A percentile compares a stretch with the other conserved stretches of the same genome.
These are phyloP conservation scores for Chlorella vulgaris DNA, from an alignment of 139 green algal genomes.

Conservation along the genomic window DNA sequence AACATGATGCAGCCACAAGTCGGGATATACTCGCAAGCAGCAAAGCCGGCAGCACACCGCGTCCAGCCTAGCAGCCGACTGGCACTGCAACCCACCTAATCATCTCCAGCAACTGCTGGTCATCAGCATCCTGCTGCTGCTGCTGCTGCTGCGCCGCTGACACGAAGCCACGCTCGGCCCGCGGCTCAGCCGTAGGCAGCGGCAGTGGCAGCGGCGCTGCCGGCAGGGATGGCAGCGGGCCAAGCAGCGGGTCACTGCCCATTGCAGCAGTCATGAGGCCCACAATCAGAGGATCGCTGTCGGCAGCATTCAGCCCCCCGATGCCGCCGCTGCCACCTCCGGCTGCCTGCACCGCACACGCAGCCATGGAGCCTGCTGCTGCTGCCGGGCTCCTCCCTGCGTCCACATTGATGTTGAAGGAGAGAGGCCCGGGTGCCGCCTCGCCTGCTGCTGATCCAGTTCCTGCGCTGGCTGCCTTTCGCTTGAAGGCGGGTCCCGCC, in stretches of 20 bases:
- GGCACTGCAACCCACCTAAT: not conserved
- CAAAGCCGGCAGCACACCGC: not conserved
- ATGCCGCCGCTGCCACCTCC: not conserved
- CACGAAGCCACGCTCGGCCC: not conserved
- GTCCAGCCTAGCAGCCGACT: not conserved
- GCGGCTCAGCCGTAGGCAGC: not conserved
- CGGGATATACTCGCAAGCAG: not conserved
- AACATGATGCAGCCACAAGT: not conserved
- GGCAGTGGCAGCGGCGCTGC: not conserved
- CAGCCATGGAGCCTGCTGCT: not conserved
- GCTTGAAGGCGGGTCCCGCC: slow-evolving; percentile 24
- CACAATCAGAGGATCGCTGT: not conserved
- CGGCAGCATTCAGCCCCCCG: not conserved
- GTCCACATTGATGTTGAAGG: slow-evolving; percentile 28
- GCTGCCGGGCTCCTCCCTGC: slow-evolving; percentile 15
- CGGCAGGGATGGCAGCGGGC: not conserved
- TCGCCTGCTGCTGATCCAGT: not conserved
- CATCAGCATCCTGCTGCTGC: not conserved
- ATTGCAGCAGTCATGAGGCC: not conserved
- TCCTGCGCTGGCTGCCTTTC: not conserved
- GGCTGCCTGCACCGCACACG: slow-evolving; percentile 12
- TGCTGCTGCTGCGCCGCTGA: not conserved
- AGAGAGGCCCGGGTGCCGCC: not conserved
- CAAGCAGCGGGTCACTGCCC: not conserved
- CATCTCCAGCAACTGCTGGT: slow-evolving; percentile 16